Evolutionary conservation across 345 rosid species (phyloP).

Genomic region (Erodium maritimum): DNA sequence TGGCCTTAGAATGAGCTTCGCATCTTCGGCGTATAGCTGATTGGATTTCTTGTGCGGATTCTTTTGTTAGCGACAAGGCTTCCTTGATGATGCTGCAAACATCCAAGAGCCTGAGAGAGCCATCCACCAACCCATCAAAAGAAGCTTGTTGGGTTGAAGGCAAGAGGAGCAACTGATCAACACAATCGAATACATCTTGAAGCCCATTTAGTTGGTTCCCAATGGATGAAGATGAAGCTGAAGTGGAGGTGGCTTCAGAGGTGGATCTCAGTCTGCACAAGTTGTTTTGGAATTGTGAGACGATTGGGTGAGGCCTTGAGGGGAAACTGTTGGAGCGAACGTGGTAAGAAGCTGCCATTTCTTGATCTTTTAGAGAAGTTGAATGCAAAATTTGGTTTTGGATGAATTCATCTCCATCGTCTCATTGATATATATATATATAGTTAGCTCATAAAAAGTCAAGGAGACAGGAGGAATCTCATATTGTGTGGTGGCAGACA

Average conservation of each 20-base stretch:
- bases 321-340: constrained; percentile 29
- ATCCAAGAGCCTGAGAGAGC: constrained; percentile 19
- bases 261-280: too few species aligned
- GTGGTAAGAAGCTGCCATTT: too few species aligned
- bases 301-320: constrained; percentile 20
- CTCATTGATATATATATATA: too few species aligned
- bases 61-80: constrained; percentile 16
- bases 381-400: too few species aligned
- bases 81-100: constrained; percentile 11
- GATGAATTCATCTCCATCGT: too few species aligned
- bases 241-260: too few species aligned
- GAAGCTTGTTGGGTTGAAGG: constrained; percentile 12
- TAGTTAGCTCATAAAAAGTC: too few species aligned
- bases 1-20: too few species aligned
- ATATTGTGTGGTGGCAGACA: too few species aligned
- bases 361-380: too few species aligned
- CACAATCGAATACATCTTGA: constrained; percentile 16
- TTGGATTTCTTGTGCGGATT: constrained; percentile 27
- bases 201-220: constrained; percentile 6
- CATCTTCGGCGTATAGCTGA: too few species aligned
- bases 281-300: constrained; percentile 18
- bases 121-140: constrained; percentile 13
- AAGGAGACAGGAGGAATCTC: too few species aligned
- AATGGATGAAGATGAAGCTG: constrained; percentile 11
- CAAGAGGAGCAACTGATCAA: constrained; percentile 12